phyloP scores from a whole-genome alignment of 352 stramenopile species.

The Poterioochromonas sp. region DNA sequence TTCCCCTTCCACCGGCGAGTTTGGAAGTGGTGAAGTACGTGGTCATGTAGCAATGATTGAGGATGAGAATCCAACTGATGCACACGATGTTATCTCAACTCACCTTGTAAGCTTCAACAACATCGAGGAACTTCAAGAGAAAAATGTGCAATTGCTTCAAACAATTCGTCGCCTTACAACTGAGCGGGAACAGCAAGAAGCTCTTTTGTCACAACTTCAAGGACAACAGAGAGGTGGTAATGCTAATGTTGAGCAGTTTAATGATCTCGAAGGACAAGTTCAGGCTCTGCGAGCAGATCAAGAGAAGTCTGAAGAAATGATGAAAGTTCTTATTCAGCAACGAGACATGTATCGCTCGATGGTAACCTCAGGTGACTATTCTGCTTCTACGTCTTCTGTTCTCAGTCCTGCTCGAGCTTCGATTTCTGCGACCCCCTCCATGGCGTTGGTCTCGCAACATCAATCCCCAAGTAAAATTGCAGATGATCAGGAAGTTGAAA shows the following conservation, averaged over 20 bases:
- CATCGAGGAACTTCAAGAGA: constrained; percentile 72
- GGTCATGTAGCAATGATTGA: constrained; percentile 30
- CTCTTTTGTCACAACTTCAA: constrained; percentile 51
- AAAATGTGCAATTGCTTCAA: constrained; percentile 77
- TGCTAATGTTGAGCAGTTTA: constrained; percentile 54
- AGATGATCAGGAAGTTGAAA: too few species aligned
- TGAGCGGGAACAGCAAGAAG: constrained; percentile 54
- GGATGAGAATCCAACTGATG: not conserved
- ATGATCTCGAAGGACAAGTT: constrained; percentile 61
- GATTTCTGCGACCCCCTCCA: not conserved
- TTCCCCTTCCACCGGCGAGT: not conserved
- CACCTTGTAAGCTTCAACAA: constrained; percentile 71
- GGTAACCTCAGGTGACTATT: constrained; percentile 53
- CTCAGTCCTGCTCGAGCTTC: not conserved
- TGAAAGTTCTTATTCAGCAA: constrained; percentile 84
- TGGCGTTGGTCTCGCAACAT: not conserved
- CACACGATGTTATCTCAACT: constrained; percentile 44
- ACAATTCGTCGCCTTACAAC: constrained; percentile 58
- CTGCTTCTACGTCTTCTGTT: not conserved
- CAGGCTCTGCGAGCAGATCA: constrained; percentile 63
- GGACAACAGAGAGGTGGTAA: too few species aligned
- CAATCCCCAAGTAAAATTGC: too few species aligned
- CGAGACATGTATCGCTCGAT: constrained; percentile 88
- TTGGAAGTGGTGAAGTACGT: not conserved
- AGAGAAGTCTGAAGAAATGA: constrained; percentile 60